Conservation (phyloP, 148 eudicot species). For the Nyssa sinensis region DNA sequence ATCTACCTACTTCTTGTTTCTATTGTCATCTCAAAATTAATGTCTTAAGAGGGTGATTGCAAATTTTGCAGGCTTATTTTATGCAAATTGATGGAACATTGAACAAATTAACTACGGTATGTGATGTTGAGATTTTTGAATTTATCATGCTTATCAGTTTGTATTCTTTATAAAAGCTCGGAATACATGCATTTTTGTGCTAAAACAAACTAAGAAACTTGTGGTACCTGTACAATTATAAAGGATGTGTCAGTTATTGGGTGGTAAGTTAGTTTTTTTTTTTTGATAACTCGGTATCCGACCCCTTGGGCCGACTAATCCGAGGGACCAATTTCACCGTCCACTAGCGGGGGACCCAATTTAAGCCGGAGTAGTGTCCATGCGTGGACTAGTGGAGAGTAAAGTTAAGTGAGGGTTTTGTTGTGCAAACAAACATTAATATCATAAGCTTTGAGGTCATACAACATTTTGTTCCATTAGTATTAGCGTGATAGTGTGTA, state of each 20-base stretch:
- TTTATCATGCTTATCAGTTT: background rate
- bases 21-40: constrained; percentile 2
- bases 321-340: too few relatives aligned
- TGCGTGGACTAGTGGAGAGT: background rate
- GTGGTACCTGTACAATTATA: background rate
- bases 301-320: too few relatives aligned
- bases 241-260: background rate
- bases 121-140: constrained; percentile 3
- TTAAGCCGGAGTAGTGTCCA: too few relatives aligned
- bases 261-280: background rate
- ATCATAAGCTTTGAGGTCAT: too few relatives aligned
- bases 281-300: too few relatives aligned
- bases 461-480: too few relatives aligned
- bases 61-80: constrained; percentile 64
- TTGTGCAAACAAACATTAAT: too few relatives aligned
- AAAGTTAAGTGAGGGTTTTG: background rate
- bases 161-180: background rate
- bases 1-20: background rate
- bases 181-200: background rate
- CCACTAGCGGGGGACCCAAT: too few relatives aligned
- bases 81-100: constrained; percentile 75
- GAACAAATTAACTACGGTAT: constrained; percentile 69
- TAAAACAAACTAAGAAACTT: background rate
- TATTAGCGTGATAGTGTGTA: too few relatives aligned
- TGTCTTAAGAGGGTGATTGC: constrained; percentile 12